A percentile compares a stretch with the other conserved stretches of the same genome.
Evolutionary conservation across 345 rosid species (phyloP).

Genomic region (Linum tenue): DNA sequence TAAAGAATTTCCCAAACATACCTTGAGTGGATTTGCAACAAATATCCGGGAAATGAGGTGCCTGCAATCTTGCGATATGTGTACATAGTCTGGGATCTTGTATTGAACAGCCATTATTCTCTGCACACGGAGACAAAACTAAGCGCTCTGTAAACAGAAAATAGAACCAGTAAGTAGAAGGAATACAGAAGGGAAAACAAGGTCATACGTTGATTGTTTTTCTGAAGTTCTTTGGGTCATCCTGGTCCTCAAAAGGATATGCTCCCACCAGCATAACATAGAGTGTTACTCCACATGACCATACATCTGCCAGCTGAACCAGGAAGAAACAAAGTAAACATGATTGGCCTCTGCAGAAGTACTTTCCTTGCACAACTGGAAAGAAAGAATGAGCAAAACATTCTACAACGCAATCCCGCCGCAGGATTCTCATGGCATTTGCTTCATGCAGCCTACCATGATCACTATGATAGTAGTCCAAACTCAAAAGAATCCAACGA

Average conservation of each 20-base stretch:
- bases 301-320: slow-evolving; percentile 1
- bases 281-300: slow-evolving; percentile 6
- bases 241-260: slow-evolving; percentile 4
- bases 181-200: not conserved
- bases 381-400: not conserved
- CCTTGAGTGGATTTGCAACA: slow-evolving; percentile 7
- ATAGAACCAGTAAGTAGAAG: not conserved
- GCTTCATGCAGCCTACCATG: not conserved
- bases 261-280: slow-evolving; percentile 7
- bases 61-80: slow-evolving; percentile 8
- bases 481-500: not conserved
- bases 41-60: slow-evolving; percentile 1
- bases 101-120: slow-evolving; percentile 7
- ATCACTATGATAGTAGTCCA: not conserved
- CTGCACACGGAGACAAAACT: not conserved
- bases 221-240: slow-evolving; percentile 6
- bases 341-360: not conserved
- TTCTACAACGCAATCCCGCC: not conserved
- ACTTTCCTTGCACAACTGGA: not conserved
- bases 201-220: slow-evolving; percentile 1
- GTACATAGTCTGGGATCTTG: slow-evolving; percentile 5
- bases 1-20: not conserved
- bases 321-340: not conserved
- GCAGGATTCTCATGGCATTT: not conserved
- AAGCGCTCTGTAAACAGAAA: too few relatives aligned